Conservation (phyloP, 1,284 basidiomycete genomes). For the Microbotryum intermedium region DNA sequence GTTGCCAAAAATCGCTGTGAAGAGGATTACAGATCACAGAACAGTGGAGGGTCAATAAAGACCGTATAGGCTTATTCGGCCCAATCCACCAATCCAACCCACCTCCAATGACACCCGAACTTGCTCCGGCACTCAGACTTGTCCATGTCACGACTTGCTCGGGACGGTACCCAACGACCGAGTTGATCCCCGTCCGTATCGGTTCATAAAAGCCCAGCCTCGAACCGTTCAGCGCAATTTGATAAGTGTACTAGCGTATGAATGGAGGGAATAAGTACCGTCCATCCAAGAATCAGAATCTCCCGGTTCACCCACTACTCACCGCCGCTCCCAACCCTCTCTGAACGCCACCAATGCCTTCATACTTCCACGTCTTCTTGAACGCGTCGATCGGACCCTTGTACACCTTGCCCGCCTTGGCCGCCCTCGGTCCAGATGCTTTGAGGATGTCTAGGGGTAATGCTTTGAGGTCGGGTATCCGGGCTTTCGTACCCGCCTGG, state of each 20-base stretch:
- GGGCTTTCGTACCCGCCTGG: not conserved
- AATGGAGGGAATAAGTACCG: not conserved
- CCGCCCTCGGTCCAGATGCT: not conserved
- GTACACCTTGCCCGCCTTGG: conserved; percentile 57
- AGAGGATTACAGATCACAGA: conserved; percentile 1
- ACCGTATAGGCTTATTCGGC: no score
- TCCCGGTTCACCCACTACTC: conserved; percentile 40
- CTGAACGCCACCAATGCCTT: conserved; percentile 82
- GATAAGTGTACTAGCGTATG: conserved; percentile 66
- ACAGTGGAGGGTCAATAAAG: not conserved
- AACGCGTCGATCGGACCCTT: conserved; percentile 80
- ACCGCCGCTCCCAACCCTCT: conserved; percentile 83
- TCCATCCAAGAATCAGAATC: not conserved
- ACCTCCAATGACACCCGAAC: conserved; percentile 85
- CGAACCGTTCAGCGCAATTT: conserved; percentile 90
- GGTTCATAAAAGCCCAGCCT: conserved; percentile 96
- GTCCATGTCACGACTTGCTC: conserved; percentile 52
- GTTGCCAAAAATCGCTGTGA: conserved; percentile 73
- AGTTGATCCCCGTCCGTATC: conserved; percentile 65
- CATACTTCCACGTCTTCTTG: conserved; percentile 78
- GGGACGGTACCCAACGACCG: conserved; percentile 59
- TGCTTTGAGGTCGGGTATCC: conserved; percentile 1
- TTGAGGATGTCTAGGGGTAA: not conserved
- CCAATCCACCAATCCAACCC: conserved; percentile 25
- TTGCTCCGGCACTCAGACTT: conserved; percentile 66